Percentiles rank a stretch among this genome's conserved stretches.
phyloP scores from a whole-genome alignment of 2,329 filamentous ascomycete species.

The Phaeophleospora eucalypticola region DNA sequence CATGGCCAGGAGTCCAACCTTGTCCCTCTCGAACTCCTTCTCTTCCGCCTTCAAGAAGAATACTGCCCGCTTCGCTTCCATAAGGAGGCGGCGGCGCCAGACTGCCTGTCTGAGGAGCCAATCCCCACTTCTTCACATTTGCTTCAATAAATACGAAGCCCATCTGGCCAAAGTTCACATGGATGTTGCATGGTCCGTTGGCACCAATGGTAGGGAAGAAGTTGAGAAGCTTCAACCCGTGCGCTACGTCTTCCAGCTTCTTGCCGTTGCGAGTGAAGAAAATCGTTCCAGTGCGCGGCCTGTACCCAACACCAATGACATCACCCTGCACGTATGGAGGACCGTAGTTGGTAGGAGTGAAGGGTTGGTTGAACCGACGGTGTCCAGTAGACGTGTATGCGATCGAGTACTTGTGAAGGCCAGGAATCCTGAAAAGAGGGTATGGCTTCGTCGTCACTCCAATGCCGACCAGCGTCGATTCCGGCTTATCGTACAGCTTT shows the following conservation, averaged over 20 bases:
- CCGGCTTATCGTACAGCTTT: conserved; percentile 97
- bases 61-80: conserved; percentile 93
- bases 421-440: conserved; percentile 86
- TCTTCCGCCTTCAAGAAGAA: conserved; percentile 78
- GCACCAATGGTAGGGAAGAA: conserved; percentile 98
- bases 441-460: conserved; percentile 97
- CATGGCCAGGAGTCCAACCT: conserved; percentile 59
- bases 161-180: conserved; percentile 97
- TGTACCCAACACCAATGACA: conserved; percentile 91
- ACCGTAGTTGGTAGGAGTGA: conserved; percentile 72
- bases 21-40: conserved; percentile 53
- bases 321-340: conserved; percentile 87
- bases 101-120: conserved; percentile 92
- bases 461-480: conserved; percentile 79
- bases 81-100: conserved; percentile 94
- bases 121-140: conserved; percentile 99
- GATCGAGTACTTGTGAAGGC: conserved; percentile 87
- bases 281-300: conserved; percentile 86
- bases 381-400: conserved; percentile 86
- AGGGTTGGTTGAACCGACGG: conserved; percentile 89
- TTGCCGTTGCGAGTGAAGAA: conserved; percentile 99
- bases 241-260: conserved; percentile 88
- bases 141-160: conserved; percentile 99
- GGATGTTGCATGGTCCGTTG: conserved; percentile 84
- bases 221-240: conserved; percentile 90